These are phyloP conservation scores for Colletotrichum endophyticum DNA, from an alignment of 2,329 filamentous ascomycete species.

Conservation along the genomic window DNA sequence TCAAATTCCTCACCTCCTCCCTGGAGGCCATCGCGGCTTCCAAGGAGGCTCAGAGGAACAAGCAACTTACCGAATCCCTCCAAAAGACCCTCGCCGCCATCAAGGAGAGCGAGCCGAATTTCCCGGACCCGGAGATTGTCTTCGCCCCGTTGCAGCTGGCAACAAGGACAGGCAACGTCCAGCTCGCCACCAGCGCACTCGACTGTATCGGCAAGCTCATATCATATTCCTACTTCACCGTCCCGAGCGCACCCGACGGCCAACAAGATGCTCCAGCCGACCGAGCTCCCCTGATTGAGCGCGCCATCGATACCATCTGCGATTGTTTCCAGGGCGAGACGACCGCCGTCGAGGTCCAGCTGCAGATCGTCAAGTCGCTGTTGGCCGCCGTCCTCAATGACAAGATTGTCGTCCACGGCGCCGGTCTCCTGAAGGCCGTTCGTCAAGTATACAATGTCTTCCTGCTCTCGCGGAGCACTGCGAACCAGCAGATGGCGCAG, in stretches of 20 bases:
- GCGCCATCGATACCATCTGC: slow-evolving; percentile 98
- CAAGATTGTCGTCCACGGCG: slow-evolving; percentile 97
- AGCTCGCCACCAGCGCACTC: slow-evolving; percentile 86
- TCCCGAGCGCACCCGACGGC: slow-evolving; percentile 56
- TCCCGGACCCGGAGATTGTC: slow-evolving; percentile 88
- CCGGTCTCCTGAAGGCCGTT: slow-evolving; percentile 93
- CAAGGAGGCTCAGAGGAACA: slow-evolving; percentile 88
- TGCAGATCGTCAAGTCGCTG: slow-evolving; percentile 97
- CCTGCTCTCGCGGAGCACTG: slow-evolving; percentile 87
- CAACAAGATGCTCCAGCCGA: slow-evolving; percentile 39
- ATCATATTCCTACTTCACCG: slow-evolving; percentile 97
- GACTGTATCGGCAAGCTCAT: slow-evolving; percentile 99
- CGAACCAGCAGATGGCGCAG: slow-evolving; percentile 97
- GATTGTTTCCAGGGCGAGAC: slow-evolving; percentile 98
- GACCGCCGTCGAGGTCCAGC: slow-evolving; percentile 88
- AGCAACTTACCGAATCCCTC: slow-evolving; percentile 81
- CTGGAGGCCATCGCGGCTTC: slow-evolving; percentile 90
- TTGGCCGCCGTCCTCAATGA: slow-evolving; percentile 96
- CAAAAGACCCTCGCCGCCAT: slow-evolving; percentile 84
- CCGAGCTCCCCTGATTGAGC: slow-evolving; percentile 88
- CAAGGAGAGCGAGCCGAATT: slow-evolving; percentile 79
- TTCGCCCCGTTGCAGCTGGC: slow-evolving; percentile 92
- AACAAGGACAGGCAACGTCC: slow-evolving; percentile 83
- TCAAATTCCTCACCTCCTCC: slow-evolving; percentile 94
- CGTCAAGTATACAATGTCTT: slow-evolving; percentile 99